Evolutionary conservation across 2,329 filamentous ascomycete species (phyloP).

Genomic region (Alternaria brassicicola): DNA sequence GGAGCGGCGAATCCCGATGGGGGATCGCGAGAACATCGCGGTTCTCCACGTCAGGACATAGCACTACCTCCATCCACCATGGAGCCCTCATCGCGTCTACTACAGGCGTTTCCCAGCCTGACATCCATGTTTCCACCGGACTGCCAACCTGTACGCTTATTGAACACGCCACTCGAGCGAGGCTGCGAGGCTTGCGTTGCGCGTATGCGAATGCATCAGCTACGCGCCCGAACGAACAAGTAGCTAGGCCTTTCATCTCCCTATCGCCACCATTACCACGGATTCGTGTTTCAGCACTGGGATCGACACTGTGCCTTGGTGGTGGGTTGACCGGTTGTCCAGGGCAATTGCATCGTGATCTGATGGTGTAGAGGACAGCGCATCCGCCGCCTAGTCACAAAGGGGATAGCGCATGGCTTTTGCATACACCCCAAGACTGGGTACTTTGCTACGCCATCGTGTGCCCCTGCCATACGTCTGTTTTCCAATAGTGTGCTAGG

Average conservation of each 20-base stretch:
- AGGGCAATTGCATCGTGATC: neutral
- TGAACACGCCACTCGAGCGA: neutral
- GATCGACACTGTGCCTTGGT: neutral
- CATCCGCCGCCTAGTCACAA: neutral
- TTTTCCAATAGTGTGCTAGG: neutral
- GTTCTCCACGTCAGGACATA: neutral
- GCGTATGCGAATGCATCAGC: neutral
- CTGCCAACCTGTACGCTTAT: neutral
- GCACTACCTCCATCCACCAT: neutral
- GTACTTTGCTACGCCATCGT: neutral
- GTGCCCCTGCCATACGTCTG: neutral
- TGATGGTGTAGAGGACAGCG: neutral
- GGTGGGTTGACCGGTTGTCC: neutral
- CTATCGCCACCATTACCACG: neutral
- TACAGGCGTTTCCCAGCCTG: neutral
- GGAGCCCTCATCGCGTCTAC: neutral
- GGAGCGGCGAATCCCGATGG: neutral
- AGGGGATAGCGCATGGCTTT: neutral
- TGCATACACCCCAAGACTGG: neutral
- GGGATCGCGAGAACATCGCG: neutral
- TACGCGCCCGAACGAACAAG: neutral
- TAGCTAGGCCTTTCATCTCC: neutral
- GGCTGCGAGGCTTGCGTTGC: neutral
- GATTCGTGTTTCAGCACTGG: neutral
- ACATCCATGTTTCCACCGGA: neutral